phyloP scores from a whole-genome alignment of 176 grass and related monocot species.

The Bromus sterilis region DNA sequence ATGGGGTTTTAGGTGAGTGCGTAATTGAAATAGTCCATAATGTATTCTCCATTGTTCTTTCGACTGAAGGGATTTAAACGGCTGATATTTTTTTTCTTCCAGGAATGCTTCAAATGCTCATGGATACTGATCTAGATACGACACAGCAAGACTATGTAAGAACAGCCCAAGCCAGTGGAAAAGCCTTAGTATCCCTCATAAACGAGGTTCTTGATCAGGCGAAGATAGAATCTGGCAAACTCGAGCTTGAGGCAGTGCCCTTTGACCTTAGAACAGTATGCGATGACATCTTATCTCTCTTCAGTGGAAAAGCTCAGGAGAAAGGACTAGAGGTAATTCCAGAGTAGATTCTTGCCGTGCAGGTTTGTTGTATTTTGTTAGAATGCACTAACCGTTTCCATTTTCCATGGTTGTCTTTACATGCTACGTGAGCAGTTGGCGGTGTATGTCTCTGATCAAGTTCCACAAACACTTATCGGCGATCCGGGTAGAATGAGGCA shows the following conservation, averaged over 20 bases:
- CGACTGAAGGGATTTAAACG: neutral
- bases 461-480: conserved; percentile 79
- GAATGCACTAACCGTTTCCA: conserved; percentile 6
- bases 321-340: conserved; percentile 87
- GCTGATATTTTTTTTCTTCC: neutral
- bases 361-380: conserved; percentile 21
- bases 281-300: conserved; percentile 92
- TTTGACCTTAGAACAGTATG: conserved; percentile 83
- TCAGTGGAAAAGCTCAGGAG: conserved; percentile 93
- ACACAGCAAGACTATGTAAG: conserved; percentile 96
- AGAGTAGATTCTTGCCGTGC: neutral
- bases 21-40: neutral
- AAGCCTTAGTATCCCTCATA: conserved; percentile 90
- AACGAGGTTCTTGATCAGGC: conserved; percentile 99
- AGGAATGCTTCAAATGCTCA: conserved; percentile 99
- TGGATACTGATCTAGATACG: conserved; percentile 93
- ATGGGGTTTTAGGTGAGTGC: conserved; percentile 88
- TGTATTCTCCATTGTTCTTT: neutral
- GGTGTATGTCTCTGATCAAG: conserved; percentile 86
- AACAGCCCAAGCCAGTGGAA: conserved; percentile 94
- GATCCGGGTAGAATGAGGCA: conserved; percentile 88
- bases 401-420: neutral
- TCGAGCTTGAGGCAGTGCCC: conserved; percentile 77
- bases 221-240: conserved; percentile 97
- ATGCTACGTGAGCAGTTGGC: conserved; percentile 47